Base-by-base conservation (phyloP, 495 filamentous ascomycete species). In the Xylaria palmicola region DNA sequence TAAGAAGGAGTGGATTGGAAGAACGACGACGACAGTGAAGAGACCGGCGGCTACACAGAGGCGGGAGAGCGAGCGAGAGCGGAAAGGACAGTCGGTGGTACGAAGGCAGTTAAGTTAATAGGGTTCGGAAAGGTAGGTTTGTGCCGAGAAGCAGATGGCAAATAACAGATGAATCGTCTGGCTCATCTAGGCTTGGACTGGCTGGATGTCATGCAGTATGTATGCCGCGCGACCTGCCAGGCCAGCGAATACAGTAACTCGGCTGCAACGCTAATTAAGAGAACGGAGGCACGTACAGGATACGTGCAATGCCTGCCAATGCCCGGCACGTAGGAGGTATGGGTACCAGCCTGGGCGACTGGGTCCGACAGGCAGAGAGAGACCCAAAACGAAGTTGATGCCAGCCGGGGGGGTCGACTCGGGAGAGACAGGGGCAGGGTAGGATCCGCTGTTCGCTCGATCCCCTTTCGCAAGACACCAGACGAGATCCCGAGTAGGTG, bases 61-160 rank as follows among this genome's bases (percentile, higher is more conserved):
- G 48, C 63, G 59, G 60, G 47, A 37, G 59, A 68, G 59, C 63
- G 59, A 62, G 37, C 52, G 45, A 62, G 53, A 50, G 32, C 65
- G 63, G 63, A 66, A 66, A 68, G 65, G 68, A 68, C 65, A 66
- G 68, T 66, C 36, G 43, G 6, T 9, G 47, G 17, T n/a, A n/a
- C n/a, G n/a, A 4, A 4, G 8, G 47, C 32, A 50, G 47, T 29
- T 10, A 30, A 27, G 56, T 52, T 39, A 63, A 44, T 34, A 58
- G 66, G 65, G 63, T 65, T 56, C 62, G 62, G 65, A 65, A 52
- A 32, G 57, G 48, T 36, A 52, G 26, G 58, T 59, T 66, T 68
- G 62, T 63, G 65, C 65, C 63, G 64, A 66, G 63, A 56, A 64
- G 63, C 62, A 68, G 68, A 68, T 61, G 65, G 67, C 63, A 66